These are phyloP conservation scores for Microbotryum silenes-acaulis DNA, from an alignment of 1,284 basidiomycete species.

Conservation along the genomic window DNA sequence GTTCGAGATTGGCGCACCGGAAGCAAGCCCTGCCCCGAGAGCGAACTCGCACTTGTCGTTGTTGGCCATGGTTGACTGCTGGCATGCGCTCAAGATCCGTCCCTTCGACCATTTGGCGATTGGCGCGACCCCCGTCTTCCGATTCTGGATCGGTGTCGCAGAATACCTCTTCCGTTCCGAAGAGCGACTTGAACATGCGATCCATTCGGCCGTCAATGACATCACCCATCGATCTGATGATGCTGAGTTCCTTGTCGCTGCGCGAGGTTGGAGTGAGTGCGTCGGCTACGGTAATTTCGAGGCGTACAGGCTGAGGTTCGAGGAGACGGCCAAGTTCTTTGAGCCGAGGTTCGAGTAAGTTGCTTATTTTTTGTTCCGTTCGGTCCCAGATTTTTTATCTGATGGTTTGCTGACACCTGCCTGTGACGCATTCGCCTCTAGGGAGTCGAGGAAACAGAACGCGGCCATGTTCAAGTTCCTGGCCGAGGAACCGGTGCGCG, in stretches of 20 bases:
- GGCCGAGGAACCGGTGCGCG: constrained; percentile 17
- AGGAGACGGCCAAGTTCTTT: constrained; percentile 75
- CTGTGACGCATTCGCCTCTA: not conserved
- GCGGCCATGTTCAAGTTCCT: constrained; percentile 26
- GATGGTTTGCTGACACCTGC: not conserved
- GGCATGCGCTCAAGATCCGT: constrained; percentile 77
- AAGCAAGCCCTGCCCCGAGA: constrained; percentile 28
- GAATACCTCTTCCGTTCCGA: constrained; percentile 82
- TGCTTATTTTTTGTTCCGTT: constrained; percentile 40
- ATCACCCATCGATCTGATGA: constrained; percentile 80
- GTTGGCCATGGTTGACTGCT: constrained; percentile 98
- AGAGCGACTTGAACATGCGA: constrained; percentile 57
- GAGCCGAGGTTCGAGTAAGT: constrained; percentile 67
- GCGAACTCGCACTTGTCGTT: constrained; percentile 89
- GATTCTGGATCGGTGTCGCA: constrained; percentile 93
- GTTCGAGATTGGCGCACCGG: constrained; percentile 65
- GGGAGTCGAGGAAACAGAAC: constrained; percentile 24
- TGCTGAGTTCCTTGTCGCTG: constrained; percentile 87
- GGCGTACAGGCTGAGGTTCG: constrained; percentile 73
- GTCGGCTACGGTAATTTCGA: constrained; percentile 89
- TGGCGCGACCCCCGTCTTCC: constrained; percentile 92
- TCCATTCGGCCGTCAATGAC: constrained; percentile 69
- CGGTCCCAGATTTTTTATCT: not conserved
- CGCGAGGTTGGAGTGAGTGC: constrained; percentile 93
- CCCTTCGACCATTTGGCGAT: constrained; percentile 88